Evolutionary conservation across 441 rosid species (phyloP).

Genomic region (Breynia disticha): DNA sequence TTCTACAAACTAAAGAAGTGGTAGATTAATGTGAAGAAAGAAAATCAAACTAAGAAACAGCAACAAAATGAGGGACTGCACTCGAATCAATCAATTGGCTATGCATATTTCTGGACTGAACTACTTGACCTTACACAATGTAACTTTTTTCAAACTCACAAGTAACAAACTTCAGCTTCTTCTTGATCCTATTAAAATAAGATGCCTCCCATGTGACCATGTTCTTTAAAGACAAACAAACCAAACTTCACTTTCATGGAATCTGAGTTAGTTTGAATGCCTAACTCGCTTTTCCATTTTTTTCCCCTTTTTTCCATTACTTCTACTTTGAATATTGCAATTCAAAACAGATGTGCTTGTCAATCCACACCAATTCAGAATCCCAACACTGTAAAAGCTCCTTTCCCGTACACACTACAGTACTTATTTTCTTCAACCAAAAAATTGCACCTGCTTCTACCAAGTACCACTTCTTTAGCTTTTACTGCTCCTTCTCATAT

Average conservation of each 20-base stretch:
- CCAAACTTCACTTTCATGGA: neutral
- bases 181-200: conserved; percentile 1
- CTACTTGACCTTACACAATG: no score
- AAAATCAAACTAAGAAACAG: no score
- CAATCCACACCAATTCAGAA: neutral
- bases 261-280: neutral
- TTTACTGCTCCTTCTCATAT: no score
- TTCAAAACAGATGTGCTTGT: neutral
- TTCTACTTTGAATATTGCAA: neutral
- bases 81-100: no score
- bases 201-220: neutral
- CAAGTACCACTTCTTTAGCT: no score
- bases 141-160: no score
- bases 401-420: neutral
- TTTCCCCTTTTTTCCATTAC: neutral
- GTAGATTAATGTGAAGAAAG: no score
- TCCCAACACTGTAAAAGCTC: neutral
- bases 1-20: no score
- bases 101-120: no score
- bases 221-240: neutral
- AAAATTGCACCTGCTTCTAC: no score
- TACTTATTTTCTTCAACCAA: neutral
- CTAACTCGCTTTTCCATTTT: neutral
- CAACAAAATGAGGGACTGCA: no score
- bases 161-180: neutral